Base-by-base conservation (phyloP, 2,329 filamentous ascomycete genomes). In the Botrytis hyacinthi region DNA sequence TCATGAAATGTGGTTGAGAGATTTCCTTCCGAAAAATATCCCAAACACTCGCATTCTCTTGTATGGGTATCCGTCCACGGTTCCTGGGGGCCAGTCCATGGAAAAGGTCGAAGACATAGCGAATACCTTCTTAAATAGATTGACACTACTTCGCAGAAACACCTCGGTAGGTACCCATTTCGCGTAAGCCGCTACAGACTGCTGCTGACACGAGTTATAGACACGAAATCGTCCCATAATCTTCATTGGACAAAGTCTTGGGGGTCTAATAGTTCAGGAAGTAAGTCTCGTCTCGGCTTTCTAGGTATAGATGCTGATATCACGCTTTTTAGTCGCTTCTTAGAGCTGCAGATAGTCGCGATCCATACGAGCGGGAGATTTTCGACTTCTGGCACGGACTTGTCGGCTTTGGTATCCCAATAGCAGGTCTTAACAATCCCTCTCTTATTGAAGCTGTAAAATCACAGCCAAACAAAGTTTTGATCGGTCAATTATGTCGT, bases 221-320 rank as follows among this genome's bases (percentile, higher is more conserved):
- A 73, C 71, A 6, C 57, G 12, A 51, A n/a, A 46, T 26, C 66
- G 57, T 9, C 71, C 71, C 8, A 73, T 73, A 14, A 70, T 73
- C 7, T 73, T 73, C 16, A 73, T 73, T n/a, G 71, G 71, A 9
- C 66, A 73, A 22, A 73, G 71, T 46, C 66, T 73, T 2, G 71
- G 71, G 12, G 71, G 71, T 3, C 35, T 73, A 9, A 62, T 73
- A 32, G 46, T 73, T 6, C 65, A 73, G 42, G 66, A 70, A 6
- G 71, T 57, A 37, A 37, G 40, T 60, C 12, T 20, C 5, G 1
- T 22, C 46, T 29, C 14, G 18, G 12, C 3, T 16, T 26, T 7
- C 14, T 18, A 6, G 18, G 14, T 32, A 16, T 4, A n/a, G 3
- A 18, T 66, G 26, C 35, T 54, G 6, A 71, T 35, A 4, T 14